Evolutionary conservation across 179 eudicot species (phyloP).

Genomic region (Sideroxylon spinosum): DNA sequence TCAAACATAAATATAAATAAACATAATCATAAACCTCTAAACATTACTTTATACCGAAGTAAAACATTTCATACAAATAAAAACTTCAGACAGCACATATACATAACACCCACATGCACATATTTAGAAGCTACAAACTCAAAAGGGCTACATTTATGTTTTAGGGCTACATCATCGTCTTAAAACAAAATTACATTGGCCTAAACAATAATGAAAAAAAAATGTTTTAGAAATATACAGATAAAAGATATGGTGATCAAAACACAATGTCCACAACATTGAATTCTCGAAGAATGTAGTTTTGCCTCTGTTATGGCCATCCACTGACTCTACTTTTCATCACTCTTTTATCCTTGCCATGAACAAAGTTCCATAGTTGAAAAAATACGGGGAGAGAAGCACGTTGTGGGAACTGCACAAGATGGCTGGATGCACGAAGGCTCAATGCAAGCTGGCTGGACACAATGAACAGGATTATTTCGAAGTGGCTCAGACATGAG

Average conservation of each 20-base stretch:
- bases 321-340: too few relatives aligned
- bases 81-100: background rate
- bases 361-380: background rate
- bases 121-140: background rate
- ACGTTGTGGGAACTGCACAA: slow-evolving; percentile 48
- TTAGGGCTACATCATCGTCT: background rate
- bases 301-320: background rate
- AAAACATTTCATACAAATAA: background rate
- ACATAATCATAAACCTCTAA: too few relatives aligned
- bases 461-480: slow-evolving; percentile 37
- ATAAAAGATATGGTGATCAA: background rate
- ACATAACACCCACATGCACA: background rate
- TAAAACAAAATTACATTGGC: background rate
- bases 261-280: background rate
- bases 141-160: background rate
- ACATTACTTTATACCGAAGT: too few relatives aligned
- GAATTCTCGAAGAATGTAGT: background rate
- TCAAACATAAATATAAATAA: too few relatives aligned
- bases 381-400: slow-evolving; percentile 54
- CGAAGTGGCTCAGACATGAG: slow-evolving; percentile 25
- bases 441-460: slow-evolving; percentile 51
- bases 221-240: background rate
- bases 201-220: background rate
- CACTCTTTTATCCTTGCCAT: background rate
- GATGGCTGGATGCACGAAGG: slow-evolving; percentile 61